Percentiles rank a stretch among this genome's conserved stretches.
Conservation (phyloP, 495 filamentous ascomycete species). For the Aspergillus sparsus region DNA sequence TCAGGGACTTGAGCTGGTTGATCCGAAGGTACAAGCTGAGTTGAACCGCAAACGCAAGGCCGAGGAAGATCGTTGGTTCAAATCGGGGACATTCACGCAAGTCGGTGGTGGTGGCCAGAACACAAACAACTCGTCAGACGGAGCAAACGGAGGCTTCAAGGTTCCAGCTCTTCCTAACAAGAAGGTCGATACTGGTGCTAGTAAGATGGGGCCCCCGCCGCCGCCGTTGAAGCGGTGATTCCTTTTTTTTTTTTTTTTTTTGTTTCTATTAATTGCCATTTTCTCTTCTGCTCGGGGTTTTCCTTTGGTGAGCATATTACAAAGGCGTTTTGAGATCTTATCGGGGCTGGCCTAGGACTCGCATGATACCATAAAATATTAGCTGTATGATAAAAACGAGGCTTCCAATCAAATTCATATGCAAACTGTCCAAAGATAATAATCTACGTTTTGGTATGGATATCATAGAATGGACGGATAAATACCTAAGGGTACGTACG, state of each 20-base stretch:
- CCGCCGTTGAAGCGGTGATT: constrained; percentile 30
- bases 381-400: constrained; percentile 22
- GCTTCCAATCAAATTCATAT: neutral
- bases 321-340: constrained; percentile 22
- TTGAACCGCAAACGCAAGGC: constrained; percentile 85
- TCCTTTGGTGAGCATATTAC: constrained; percentile 12
- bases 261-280: constrained; percentile 4
- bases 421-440: neutral
- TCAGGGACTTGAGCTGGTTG: constrained; percentile 92
- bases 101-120: constrained; percentile 55
- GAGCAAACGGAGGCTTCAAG: constrained; percentile 50
- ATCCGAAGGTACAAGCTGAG: constrained; percentile 84
- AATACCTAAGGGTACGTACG: too few relatives aligned
- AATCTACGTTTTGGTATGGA: neutral
- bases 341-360: constrained; percentile 11
- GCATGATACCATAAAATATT: constrained; percentile 27
- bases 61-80: constrained; percentile 95
- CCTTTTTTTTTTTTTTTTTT: constrained; percentile 11
- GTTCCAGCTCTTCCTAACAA: constrained; percentile 51
- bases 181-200: constrained; percentile 45
- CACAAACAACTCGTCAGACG: constrained; percentile 25
- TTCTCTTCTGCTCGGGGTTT: constrained; percentile 7
- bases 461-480: neutral
- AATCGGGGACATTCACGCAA: constrained; percentile 92
- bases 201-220: constrained; percentile 48